Base-by-base conservation (phyloP, 2,329 filamentous ascomycete species). In the Tolypocladium amazonense region DNA sequence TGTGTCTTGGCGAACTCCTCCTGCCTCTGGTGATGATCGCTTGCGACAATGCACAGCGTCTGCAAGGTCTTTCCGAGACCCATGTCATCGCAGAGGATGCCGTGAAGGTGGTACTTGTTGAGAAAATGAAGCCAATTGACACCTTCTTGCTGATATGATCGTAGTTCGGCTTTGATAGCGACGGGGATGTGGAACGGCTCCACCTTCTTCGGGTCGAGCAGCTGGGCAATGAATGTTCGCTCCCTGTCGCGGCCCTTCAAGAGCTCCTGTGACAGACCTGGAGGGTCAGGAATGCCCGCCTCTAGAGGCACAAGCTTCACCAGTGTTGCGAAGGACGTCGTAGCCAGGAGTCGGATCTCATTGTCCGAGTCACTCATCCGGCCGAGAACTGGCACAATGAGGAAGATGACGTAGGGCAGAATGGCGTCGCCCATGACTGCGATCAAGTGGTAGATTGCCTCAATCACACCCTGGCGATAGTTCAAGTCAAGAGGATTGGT, bases 21-120 rank as follows among this genome's bases (percentile, higher is more conserved):
- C 0, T 90, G 91, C 62, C 94, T 87, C 70, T 95, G 81, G 72
- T 99, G 93, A 70, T 99, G 94, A 71, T 99, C 94, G 75, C 92
- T 97, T 12, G 94, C 93, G 52, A 99, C 92, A 68, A 99, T 99
- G 73, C 94, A 99, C 27, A 99, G 84, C 0, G 95, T 99, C 73
- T 99, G 94, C 14, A 99, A 78, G 1, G 94, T 99, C 77, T 99
- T 99, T 56, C 94, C 94, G 35, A 99, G 88, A 69, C 94, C 94
- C 94, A 99, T 99, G 72, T 99, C 94, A 69, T 99, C 94, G 71
- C 94, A 99, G 61, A 99, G 89, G 73, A 99, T 97, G 56, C 94
- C 94, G 67, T 99, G 95, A 1, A 99, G 84, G 68, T 99, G 93
- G 71, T 97, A 99, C 60, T 92, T 92, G 72, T 99, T 99, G 66